Conservation (phyloP, 768 basidiomycete genomes). For the Lyophyllum decastes region DNA sequence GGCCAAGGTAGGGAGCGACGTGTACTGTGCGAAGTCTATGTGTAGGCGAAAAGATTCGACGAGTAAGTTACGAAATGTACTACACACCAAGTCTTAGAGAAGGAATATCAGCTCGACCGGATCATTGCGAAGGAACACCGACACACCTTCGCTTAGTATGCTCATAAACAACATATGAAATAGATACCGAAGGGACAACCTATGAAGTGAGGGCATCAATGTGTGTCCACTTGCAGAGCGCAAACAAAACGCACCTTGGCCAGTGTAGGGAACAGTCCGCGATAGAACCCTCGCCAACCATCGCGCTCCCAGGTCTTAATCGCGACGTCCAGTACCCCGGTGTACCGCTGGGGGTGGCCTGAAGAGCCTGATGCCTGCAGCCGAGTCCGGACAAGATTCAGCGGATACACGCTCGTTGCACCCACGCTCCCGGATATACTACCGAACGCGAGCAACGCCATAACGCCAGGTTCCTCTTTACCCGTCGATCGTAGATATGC, state of each 20-base stretch:
- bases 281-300: constrained; percentile 94
- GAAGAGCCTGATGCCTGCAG: constrained; percentile 95
- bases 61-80: constrained; percentile 22
- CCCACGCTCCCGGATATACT: constrained; percentile 93
- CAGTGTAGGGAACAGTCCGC: constrained; percentile 87
- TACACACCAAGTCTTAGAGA: constrained; percentile 61
- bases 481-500: constrained; percentile 86
- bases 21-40: constrained; percentile 12
- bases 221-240: not conserved
- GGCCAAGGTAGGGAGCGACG: constrained; percentile 3
- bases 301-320: constrained; percentile 79
- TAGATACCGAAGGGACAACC: constrained; percentile 96
- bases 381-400: constrained; percentile 91
- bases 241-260: constrained; percentile 65
- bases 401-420: constrained; percentile 89
- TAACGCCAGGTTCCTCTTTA: constrained; percentile 85
- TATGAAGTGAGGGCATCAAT: constrained; percentile 27
- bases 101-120: constrained; percentile 10
- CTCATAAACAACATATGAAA: constrained; percentile 95
- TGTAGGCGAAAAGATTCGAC: constrained; percentile 1
- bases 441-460: constrained; percentile 87
- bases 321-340: constrained; percentile 84
- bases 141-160: constrained; percentile 77
- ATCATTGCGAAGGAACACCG: constrained; percentile 3
- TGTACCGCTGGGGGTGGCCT: constrained; percentile 90